Evolutionary conservation across 2,329 filamentous ascomycete species (phyloP).

Genomic region (Xylaria sp.): DNA sequence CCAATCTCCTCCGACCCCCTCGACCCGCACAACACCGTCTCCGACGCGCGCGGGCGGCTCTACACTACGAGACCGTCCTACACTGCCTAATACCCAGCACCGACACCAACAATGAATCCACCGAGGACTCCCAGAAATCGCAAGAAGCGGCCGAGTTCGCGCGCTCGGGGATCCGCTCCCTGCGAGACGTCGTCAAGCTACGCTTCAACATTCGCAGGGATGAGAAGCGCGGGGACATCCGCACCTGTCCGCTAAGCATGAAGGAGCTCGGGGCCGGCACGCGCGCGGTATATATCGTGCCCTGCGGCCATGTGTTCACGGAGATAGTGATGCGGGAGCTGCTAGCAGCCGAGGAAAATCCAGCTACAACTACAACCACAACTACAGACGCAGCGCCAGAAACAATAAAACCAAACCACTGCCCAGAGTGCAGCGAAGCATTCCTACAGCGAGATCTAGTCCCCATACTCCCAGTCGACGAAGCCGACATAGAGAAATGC

Average conservation of each 20-base stretch:
- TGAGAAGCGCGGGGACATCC: constrained; percentile 60
- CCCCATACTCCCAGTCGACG: constrained; percentile 75
- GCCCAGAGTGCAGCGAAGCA: constrained; percentile 74
- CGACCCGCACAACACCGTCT: constrained; percentile 73
- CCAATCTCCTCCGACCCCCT: constrained; percentile 83
- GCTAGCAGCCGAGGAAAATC: constrained; percentile 34
- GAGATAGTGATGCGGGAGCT: constrained; percentile 85
- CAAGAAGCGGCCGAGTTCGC: constrained; percentile 47
- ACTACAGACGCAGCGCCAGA: neutral
- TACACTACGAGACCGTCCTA: constrained; percentile 93
- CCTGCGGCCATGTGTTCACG: constrained; percentile 93
- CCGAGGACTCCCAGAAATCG: constrained; percentile 14
- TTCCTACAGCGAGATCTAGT: constrained; percentile 80
- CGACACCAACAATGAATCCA: constrained; percentile 47
- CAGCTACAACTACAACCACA: too few relatives aligned
- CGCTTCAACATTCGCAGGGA: constrained; percentile 59
- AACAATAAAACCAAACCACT: constrained; percentile 60
- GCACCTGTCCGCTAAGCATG: constrained; percentile 85
- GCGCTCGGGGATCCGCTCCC: constrained; percentile 70
- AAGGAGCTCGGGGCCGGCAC: constrained; percentile 81
- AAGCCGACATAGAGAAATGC: constrained; percentile 73
- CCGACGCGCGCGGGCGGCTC: constrained; percentile 80
- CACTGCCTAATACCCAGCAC: constrained; percentile 62
- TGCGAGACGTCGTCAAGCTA: constrained; percentile 87
- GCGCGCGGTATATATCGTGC: constrained; percentile 87